Evolutionary conservation across 2,329 filamentous ascomycete species (phyloP), one percentile per base, ranked within the genome.

Genomic region (Amauroascus verrucosus): DNA sequence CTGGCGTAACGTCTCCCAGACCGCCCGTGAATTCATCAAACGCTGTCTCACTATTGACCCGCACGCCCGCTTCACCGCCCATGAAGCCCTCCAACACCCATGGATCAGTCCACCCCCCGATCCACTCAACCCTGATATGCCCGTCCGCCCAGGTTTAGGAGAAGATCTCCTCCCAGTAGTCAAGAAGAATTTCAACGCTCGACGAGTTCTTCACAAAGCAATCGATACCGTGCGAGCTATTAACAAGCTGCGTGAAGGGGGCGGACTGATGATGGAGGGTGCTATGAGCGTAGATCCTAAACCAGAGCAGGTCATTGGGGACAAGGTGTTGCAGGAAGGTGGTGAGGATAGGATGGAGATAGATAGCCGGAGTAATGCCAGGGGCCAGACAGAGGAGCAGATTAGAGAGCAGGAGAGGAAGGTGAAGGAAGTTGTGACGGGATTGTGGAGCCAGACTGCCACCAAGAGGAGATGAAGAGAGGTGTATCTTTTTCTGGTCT

Each of bases 1-100:
- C 77, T 98, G 93, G 93, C 86, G 90, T 58, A 88, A 88, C 56
- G 91, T 98, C 57, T 95, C 88, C 22, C 77, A 84, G 50, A 79
- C 82, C 47, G 87, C 91, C 40, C 86, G 94, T 64, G 86, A 95
- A 61, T 98, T 98, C 70, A 95, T 98, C 72, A 83, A 84, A 61
- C 80, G 83, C 58, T 98, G 93, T 67, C 77, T 98, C 52, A 97
- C 93, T 37, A 85, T 96, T 65, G 90, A 97, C 66, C 86, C 90
- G 1, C 79, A 79, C 55, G 80, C 83, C 61, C 87, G 93, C 62
- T 93, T 97, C 80, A 96, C 91, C 1, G 86, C 91, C 7, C 89
- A 97, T 70, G 86, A 83, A 67, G 81, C 81, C 1, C 73, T 84
- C 2, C 77, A 77, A 44, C 81, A 84, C 60, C 72, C 77, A n/a